Evolutionary conservation across 805 yeast genomes (phyloP), one percentile per base, ranked within the genome.

Genomic region (Citeromyces nyonsensis): DNA sequence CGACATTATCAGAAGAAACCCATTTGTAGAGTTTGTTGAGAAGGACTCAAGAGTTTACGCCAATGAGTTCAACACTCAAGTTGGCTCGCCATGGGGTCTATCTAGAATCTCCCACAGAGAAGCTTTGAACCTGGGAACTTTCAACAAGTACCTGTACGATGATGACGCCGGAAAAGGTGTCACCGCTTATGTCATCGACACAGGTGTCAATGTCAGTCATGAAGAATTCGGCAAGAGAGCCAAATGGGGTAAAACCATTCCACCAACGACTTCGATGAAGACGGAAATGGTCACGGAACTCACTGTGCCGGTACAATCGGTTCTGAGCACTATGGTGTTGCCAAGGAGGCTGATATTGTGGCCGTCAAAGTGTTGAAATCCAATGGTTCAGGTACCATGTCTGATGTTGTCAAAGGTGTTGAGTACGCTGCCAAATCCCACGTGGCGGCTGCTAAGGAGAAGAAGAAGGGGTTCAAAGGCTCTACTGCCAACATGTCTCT

Each of bases 261-360:
- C 93, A 42, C 54, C 33, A 77, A 75, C 45, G 83, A 73, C 44
- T 66, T 65, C 34, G 84, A 76, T 42, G 47, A 63, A 29, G 95
- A 86, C 52, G 91, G 84, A 33, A 80, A 82, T 46, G 96, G 95
- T 33, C 96, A 85, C 56, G 96, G 96, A 48, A 83, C 95, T 30
- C 96, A 85, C 49, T 83, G 93, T 60, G 94, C 95, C n/a, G 96
- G 95, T 57, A 84, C 93, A 25, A 82, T 86, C 45, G 95, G 77
- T 32, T 79, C 91, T 14, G 62, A 63, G 38, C 60, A 70, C 33
- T 82, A 76, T 41, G 95, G 95, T 59, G 82, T 83, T 35, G 86
- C 94, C 35, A 83, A 84, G 56, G 62, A 69, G 33, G 91, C 86
- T 7, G 63, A 73, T 13, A 54, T 83, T 35, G 84, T 79, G 44